Conservation (phyloP, 2,329 filamentous ascomycete genomes). For the Chalara sp. region DNA sequence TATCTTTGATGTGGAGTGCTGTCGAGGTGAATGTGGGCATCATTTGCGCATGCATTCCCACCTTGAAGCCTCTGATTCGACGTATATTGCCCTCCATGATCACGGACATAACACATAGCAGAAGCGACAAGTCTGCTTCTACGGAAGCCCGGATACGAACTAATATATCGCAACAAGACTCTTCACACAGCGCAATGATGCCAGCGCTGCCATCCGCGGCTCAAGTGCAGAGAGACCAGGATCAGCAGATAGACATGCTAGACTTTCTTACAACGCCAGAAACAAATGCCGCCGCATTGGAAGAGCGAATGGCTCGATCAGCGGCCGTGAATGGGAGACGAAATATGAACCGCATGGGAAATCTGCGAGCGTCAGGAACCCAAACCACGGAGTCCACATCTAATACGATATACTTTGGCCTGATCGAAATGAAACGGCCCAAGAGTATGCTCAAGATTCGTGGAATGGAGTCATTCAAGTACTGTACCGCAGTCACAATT, state of each 20-base stretch:
- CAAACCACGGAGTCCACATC: constrained; percentile 12
- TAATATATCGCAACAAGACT: background rate
- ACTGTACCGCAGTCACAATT: constrained; percentile 68
- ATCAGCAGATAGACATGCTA: constrained; percentile 19
- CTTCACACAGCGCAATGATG: constrained; percentile 1
- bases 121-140: constrained; percentile 12
- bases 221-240: constrained; percentile 9
- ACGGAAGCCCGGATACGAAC: background rate
- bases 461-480: constrained; percentile 59
- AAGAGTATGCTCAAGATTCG: constrained; percentile 66
- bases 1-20: constrained; percentile 89
- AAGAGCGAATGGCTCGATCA: constrained; percentile 2
- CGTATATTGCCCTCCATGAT: constrained; percentile 23
- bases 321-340: too few species aligned
- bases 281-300: constrained; percentile 1
- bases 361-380: constrained; percentile 1
- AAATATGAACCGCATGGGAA: background rate
- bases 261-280: constrained; percentile 23
- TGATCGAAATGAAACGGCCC: constrained; percentile 62
- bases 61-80: constrained; percentile 77
- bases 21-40: constrained; percentile 90
- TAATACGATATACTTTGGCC: constrained; percentile 62
- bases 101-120: constrained; percentile 9
- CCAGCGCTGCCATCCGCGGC: constrained; percentile 6
- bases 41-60: constrained; percentile 87